phyloP scores from a whole-genome alignment of 495 filamentous ascomycete species.

The Apiosordaria backusii region DNA sequence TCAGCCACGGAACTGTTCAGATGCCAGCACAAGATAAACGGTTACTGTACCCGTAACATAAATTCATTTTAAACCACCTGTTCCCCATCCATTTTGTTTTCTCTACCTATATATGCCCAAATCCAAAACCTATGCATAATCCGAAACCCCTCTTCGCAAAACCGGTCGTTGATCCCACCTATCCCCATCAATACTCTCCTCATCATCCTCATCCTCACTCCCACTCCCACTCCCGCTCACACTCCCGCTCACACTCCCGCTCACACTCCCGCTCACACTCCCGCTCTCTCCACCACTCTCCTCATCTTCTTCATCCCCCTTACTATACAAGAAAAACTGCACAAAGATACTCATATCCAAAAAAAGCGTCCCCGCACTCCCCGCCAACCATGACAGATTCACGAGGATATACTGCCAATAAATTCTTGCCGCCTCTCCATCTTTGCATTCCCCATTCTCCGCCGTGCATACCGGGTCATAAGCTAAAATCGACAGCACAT shows the following conservation, averaged over 20 bases:
- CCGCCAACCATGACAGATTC: slow-evolving; percentile 84
- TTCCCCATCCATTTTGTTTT: slow-evolving; percentile 6
- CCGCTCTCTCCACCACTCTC: slow-evolving; percentile 17
- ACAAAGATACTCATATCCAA: slow-evolving; percentile 82
- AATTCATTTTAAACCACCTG: not conserved
- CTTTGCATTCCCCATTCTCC: slow-evolving; percentile 40
- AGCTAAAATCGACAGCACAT: slow-evolving; percentile 85
- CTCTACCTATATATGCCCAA: slow-evolving; percentile 9
- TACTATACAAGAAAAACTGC: slow-evolving; percentile 84
- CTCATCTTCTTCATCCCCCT: slow-evolving; percentile 26
- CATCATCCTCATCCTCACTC: slow-evolving; percentile 22
- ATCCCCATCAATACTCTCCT: slow-evolving; percentile 28
- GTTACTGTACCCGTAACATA: not conserved
- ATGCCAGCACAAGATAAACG: not conserved
- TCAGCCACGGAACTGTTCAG: not conserved
- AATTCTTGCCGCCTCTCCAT: slow-evolving; percentile 52
- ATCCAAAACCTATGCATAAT: not conserved
- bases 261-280: not conserved
- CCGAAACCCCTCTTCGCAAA: slow-evolving; percentile 34
- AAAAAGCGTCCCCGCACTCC: slow-evolving; percentile 80
- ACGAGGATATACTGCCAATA: slow-evolving; percentile 81
- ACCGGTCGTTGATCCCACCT: slow-evolving; percentile 38
- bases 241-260: slow-evolving; percentile 14
- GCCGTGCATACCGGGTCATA: slow-evolving; percentile 63
- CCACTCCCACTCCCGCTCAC: slow-evolving; percentile 1